Conservation (phyloP, 2,329 filamentous ascomycete genomes). For the Botryotinia convoluta region DNA sequence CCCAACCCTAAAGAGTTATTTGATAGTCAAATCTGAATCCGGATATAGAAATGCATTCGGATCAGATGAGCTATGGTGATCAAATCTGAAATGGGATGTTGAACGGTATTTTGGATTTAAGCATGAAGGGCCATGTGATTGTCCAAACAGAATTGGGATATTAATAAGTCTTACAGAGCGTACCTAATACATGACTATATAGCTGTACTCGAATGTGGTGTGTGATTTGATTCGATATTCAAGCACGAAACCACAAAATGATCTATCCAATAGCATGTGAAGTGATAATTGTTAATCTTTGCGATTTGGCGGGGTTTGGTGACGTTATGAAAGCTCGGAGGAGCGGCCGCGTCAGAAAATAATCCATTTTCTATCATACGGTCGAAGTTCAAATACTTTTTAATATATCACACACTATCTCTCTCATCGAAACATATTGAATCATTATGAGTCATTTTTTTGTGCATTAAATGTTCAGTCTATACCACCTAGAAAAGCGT, state of each 20-base stretch:
- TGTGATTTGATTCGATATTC: background rate
- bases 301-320: background rate
- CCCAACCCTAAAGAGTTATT: background rate
- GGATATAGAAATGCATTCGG: background rate
- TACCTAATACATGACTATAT: background rate
- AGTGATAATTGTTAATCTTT: background rate
- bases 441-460: conserved; percentile 12
- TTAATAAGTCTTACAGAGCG: background rate
- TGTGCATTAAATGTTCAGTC: background rate
- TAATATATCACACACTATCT: background rate
- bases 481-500: background rate
- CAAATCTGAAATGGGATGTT: background rate
- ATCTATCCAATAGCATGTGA: background rate
- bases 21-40: background rate
- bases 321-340: conserved; percentile 2
- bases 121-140: background rate
- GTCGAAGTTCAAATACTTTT: background rate
- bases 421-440: conserved; percentile 2
- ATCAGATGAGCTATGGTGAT: background rate
- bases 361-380: background rate
- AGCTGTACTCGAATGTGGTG: background rate
- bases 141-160: background rate
- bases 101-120: background rate
- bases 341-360: conserved; percentile 8
- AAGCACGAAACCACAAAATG: background rate